phyloP scores from a whole-genome alignment of 2,329 filamentous ascomycete genomes.

The Cladosporium sp. region DNA sequence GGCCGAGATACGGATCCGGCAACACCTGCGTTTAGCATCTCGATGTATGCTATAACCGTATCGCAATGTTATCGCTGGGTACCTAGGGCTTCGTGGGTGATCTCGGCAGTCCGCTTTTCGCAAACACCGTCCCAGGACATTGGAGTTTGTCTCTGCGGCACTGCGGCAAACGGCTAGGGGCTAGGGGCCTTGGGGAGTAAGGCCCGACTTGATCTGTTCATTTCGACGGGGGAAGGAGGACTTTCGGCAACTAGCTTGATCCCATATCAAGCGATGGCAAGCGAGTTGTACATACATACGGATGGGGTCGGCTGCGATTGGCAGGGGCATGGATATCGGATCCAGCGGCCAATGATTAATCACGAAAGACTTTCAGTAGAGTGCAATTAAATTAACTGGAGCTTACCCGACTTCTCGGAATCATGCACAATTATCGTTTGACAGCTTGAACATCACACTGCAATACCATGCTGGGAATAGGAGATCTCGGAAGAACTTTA shows the following conservation, averaged over 20 bases:
- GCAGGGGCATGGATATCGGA: neutral
- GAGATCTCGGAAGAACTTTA: neutral
- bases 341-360: neutral
- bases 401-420: neutral
- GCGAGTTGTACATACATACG: neutral
- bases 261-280: neutral
- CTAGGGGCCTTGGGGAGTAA: neutral
- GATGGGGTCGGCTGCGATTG: neutral
- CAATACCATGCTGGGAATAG: neutral
- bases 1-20: neutral
- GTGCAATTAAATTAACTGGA: neutral
- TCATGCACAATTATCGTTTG: neutral
- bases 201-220: neutral
- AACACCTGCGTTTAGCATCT: neutral
- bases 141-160: neutral
- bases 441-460: neutral
- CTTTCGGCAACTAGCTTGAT: neutral
- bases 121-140: neutral
- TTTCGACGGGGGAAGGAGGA: neutral
- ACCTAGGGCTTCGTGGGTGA: neutral
- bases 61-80: neutral
- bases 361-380: neutral
- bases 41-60: neutral
- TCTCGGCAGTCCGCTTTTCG: slow-evolving; percentile 1
- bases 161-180: neutral